Conservation (phyloP, 176 grass and related monocot genomes). For the Ananas comosus region DNA sequence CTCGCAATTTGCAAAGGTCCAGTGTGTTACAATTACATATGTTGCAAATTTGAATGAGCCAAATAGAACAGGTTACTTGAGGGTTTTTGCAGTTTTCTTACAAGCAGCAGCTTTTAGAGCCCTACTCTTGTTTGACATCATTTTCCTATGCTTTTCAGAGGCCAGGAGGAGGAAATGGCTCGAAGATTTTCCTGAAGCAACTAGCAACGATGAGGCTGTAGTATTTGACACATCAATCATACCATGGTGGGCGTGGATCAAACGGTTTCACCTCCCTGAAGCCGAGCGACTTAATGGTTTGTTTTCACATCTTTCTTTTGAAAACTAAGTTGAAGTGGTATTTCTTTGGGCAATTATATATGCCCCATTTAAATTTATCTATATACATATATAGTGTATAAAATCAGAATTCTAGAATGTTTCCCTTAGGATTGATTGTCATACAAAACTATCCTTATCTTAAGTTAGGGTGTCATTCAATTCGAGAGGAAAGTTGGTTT, state of each 20-base stretch:
- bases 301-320: not conserved
- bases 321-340: not conserved
- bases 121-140: not conserved
- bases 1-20: too few relatives aligned
- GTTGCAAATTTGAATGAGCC: too few relatives aligned
- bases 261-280: conserved; percentile 86
- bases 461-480: not conserved
- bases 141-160: conserved; percentile 36
- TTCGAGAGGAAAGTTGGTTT: too few relatives aligned
- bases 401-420: not conserved
- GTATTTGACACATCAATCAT: conserved; percentile 74
- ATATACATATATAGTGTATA: not conserved
- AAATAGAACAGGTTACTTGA: too few relatives aligned
- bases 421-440: not conserved
- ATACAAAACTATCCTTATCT: conserved; percentile 2
- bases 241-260: conserved; percentile 92
- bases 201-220: conserved; percentile 31
- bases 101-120: too few relatives aligned
- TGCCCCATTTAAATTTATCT: not conserved
- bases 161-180: conserved; percentile 93
- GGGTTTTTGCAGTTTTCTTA: too few relatives aligned
- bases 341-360: not conserved
- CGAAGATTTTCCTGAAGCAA: conserved; percentile 78
- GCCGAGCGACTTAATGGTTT: conserved; percentile 89
- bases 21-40: too few relatives aligned